Evolutionary conservation across 306 rosid genomes (phyloP).

Genomic region (Sicyos edulis): DNA sequence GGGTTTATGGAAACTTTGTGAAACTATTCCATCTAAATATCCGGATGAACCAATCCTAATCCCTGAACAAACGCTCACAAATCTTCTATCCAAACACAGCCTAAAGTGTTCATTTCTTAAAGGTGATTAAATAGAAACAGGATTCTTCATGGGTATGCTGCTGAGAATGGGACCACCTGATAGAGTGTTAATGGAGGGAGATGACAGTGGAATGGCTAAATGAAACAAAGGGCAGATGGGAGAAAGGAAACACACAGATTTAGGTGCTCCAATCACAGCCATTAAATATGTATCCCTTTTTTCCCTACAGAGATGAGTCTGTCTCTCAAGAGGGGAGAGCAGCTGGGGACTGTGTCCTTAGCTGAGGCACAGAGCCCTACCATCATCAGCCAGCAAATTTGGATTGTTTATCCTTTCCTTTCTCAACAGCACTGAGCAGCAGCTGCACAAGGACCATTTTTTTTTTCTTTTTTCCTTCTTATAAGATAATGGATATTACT

Average conservation of each 20-base stretch:
- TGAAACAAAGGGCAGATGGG: constrained; percentile 77
- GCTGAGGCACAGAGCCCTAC: constrained; percentile 26
- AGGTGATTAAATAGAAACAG: background rate
- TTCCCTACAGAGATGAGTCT: constrained; percentile 38
- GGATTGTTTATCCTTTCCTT: constrained; percentile 9
- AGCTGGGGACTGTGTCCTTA: constrained; percentile 29
- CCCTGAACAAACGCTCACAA: no score
- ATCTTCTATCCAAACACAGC: no score
- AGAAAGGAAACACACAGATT: constrained; percentile 58
- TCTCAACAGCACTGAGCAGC: background rate
- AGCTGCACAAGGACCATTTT: constrained; percentile 25
- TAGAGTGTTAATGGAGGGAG: constrained; percentile 17
- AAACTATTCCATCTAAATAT: no score
- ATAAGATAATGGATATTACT: constrained; percentile 20
- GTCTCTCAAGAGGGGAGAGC: constrained; percentile 36
- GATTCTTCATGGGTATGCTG: constrained; percentile 21
- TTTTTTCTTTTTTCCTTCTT: constrained; percentile 28
- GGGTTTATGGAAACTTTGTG: no score
- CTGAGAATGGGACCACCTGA: constrained; percentile 64
- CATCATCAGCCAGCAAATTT: constrained; percentile 21
- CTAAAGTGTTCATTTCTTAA: background rate
- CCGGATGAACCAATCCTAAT: no score
- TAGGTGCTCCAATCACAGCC: constrained; percentile 60
- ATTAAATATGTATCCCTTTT: constrained; percentile 49
- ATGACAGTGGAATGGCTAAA: constrained; percentile 47